A percentile compares a stretch with the other conserved stretches of the same genome.
Evolutionary conservation across 2,329 filamentous ascomycete species (phyloP).

Genomic region (Zymoseptoria tritici): DNA sequence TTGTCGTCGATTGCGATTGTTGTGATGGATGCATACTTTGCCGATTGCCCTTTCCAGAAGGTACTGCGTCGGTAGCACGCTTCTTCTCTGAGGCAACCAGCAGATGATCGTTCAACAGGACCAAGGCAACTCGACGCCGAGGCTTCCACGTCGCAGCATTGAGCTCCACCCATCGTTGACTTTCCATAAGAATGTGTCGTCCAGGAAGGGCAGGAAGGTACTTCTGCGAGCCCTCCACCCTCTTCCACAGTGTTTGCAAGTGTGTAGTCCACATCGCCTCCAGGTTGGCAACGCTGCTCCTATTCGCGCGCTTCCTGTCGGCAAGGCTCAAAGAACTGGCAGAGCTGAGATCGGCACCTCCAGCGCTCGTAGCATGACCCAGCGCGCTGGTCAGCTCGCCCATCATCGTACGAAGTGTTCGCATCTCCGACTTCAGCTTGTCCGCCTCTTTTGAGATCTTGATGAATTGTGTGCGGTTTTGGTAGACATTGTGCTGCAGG

Average conservation of each 20-base stretch:
- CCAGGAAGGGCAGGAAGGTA: slow-evolving; percentile 84
- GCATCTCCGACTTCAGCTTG: slow-evolving; percentile 94
- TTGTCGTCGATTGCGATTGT: slow-evolving; percentile 38
- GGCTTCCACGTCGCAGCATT: slow-evolving; percentile 98
- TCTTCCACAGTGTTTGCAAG: slow-evolving; percentile 81
- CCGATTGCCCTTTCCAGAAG: slow-evolving; percentile 20
- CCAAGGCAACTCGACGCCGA: slow-evolving; percentile 78
- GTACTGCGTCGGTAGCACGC: slow-evolving; percentile 40
- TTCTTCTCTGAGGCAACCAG: slow-evolving; percentile 92
- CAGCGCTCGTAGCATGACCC: slow-evolving; percentile 40
- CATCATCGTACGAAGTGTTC: slow-evolving; percentile 81
- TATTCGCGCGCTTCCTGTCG: slow-evolving; percentile 59
- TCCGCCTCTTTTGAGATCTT: slow-evolving; percentile 99
- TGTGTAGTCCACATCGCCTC: slow-evolving; percentile 63
- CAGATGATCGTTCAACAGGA: slow-evolving; percentile 89
- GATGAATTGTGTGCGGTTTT: slow-evolving; percentile 97
- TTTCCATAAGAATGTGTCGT: slow-evolving; percentile 91
- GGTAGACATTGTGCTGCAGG: slow-evolving; percentile 89
- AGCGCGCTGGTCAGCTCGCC: slow-evolving; percentile 64
- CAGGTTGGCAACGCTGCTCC: slow-evolving; percentile 76
- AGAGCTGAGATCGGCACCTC: slow-evolving; percentile 30
- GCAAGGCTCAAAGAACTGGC: slow-evolving; percentile 29
- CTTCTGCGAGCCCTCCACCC: slow-evolving; percentile 95
- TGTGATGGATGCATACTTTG: slow-evolving; percentile 38
- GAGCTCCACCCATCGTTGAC: slow-evolving; percentile 87